phyloP scores from a whole-genome alignment of 495 filamentous ascomycete genomes.

The Hyphodiscus hymeniophilus region DNA sequence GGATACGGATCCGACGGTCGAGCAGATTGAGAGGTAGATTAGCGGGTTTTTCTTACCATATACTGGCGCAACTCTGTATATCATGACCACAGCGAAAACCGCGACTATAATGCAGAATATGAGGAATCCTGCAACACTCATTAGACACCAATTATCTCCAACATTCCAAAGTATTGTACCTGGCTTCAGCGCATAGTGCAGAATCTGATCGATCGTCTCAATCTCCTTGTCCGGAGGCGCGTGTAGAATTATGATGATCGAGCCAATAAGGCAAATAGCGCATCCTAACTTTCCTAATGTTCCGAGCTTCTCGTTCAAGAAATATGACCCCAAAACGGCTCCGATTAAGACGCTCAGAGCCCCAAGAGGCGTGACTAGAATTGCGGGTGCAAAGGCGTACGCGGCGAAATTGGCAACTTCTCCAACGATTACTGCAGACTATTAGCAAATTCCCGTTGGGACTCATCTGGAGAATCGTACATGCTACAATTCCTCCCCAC shows the following conservation, averaged over 20 bases:
- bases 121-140: conserved; percentile 60
- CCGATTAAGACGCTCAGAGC: conserved; percentile 92
- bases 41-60: conserved; percentile 93
- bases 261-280: conserved; percentile 91
- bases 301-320: conserved; percentile 82
- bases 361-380: conserved; percentile 89
- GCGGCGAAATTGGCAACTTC: conserved; percentile 95
- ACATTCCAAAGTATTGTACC: conserved; percentile 43
- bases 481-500: conserved; percentile 87
- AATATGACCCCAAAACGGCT: conserved; percentile 88
- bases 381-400: conserved; percentile 95
- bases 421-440: conserved; percentile 58
- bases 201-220: conserved; percentile 75
- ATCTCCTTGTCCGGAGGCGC: conserved; percentile 91
- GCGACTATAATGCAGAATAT: conserved; percentile 70
- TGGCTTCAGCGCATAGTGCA: conserved; percentile 80
- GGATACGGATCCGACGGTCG: conserved; percentile 89
- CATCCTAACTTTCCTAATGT: conserved; percentile 88
- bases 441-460: conserved; percentile 14
- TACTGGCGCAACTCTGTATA: conserved; percentile 81
- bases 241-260: conserved; percentile 95
- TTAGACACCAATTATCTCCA: conserved; percentile 24
- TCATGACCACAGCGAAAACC: conserved; percentile 84
- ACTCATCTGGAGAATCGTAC: conserved; percentile 31
- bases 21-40: conserved; percentile 94